Conservation (phyloP, 352 stramenopile genomes). For the Phytophthora sp. region DNA sequence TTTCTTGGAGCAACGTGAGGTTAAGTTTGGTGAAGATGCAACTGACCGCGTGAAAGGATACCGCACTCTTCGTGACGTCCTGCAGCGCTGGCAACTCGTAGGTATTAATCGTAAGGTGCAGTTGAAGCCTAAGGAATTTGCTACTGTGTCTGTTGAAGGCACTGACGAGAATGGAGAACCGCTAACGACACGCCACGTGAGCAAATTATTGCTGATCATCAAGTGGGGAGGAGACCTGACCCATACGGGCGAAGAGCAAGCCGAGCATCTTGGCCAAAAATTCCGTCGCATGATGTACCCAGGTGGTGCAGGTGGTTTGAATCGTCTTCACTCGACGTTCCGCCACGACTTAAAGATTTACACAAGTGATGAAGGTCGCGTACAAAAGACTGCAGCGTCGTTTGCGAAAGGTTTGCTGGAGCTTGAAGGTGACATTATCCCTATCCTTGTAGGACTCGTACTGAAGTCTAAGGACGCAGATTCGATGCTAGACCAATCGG, state of each 20-base stretch:
- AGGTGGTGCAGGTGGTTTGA: constrained; percentile 93
- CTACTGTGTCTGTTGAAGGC: constrained; percentile 30
- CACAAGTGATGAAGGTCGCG: constrained; percentile 98
- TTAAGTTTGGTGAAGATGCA: constrained; percentile 63
- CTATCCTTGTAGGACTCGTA: constrained; percentile 97
- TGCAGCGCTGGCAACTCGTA: constrained; percentile 96
- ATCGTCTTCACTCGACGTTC: constrained; percentile 99
- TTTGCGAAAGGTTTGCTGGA: constrained; percentile 99
- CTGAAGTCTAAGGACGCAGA: constrained; percentile 90
- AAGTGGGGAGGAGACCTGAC: constrained; percentile 99
- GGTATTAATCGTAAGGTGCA: constrained; percentile 99
- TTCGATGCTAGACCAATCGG: constrained; percentile 99
- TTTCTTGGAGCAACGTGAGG: constrained; percentile 70
- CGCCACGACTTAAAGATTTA: constrained; percentile 99
- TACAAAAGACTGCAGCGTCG: constrained; percentile 99
- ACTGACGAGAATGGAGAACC: constrained; percentile 43
- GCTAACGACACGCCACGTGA: constrained; percentile 38
- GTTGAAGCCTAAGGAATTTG: constrained; percentile 81
- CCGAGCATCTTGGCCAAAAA: constrained; percentile 93
- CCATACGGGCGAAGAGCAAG: constrained; percentile 96
- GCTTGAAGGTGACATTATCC: constrained; percentile 98
- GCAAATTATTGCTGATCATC: constrained; percentile 98
- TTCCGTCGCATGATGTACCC: constrained; percentile 92
- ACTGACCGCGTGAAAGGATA: constrained; percentile 85
- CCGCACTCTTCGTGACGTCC: constrained; percentile 92